Base-by-base conservation (phyloP, 805 yeast species). In the Zygosaccharomyces pseudorouxii region DNA sequence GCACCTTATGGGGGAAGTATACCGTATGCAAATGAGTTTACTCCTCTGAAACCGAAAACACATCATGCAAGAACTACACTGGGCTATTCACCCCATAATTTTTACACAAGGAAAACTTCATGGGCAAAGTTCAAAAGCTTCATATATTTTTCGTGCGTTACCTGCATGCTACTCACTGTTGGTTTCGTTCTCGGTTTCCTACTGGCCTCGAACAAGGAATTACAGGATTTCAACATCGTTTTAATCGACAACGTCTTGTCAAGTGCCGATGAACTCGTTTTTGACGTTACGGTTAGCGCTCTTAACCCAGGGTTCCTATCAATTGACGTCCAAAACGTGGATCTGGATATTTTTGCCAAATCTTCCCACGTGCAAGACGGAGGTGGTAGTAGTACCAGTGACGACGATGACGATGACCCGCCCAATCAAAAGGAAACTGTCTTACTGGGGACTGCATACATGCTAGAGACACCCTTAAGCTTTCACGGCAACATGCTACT, bases 301-400 rank as follows among this genome's bases (percentile, higher is more conserved):
- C 79, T 83, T 57, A 92, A 92, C 63, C 97, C 97, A 0, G 96
- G 97, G 0, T 77, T 90, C 67, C 73, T 89, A 55, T 74, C 85
- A 2, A 79, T 89, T 4, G 69, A 72, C 2, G 73, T 90, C 2
- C 71, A 73, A 37, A 79, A 80, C 11, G 82, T 84, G 8, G 92
- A 87, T 55, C 66, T 92, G 37, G 97, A 92, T 63, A 73, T 92
- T 2, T 92, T 92, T 71, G 97, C 92, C 1, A 82, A 81, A 57
- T 79, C 86, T 41, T 74, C 80, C 5, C 77, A 75, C 56, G 60
- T 78, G 10, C 47, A 44, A 8, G 38, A 48, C 3, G 29, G 35
- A 16, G 11, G 11, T 18, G 9, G 16, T 3, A 45, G 37, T 25
- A 14, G 30, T 14, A 27, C 37, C 14, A 18, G 42, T n/a, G 38